Conservation (phyloP, 129 eudicot species). For the Escallonia herrerae region DNA sequence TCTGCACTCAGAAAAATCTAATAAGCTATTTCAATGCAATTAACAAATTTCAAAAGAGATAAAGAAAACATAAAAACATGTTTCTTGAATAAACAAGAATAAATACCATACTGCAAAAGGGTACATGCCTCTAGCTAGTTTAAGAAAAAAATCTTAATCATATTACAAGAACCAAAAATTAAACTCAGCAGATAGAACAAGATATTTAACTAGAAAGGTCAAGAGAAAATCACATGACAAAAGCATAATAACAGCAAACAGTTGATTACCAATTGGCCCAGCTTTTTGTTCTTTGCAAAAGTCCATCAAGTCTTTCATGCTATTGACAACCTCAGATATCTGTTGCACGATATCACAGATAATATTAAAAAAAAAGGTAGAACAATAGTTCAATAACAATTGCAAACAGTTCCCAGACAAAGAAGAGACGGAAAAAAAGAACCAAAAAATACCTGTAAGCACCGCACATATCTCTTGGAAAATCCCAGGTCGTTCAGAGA, state of each 20-base stretch:
- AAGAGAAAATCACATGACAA: not conserved
- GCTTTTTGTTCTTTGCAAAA: constrained; percentile 66
- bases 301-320: constrained; percentile 95
- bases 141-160: no score
- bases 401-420: not conserved
- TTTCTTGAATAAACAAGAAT: no score
- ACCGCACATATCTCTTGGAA: constrained; percentile 84
- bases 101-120: no score
- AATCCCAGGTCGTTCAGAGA: constrained; percentile 88
- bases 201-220: not conserved
- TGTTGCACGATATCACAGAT: constrained; percentile 24
- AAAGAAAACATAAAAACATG: no score
- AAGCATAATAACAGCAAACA: not conserved
- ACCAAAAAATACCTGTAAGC: constrained; percentile 57
- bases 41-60: no score
- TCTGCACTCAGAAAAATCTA: not conserved
- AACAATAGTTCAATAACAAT: no score
- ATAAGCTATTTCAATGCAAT: no score
- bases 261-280: constrained; percentile 75
- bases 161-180: no score
- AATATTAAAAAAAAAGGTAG: not conserved
- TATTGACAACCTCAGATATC: constrained; percentile 93
- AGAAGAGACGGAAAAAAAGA: no score
- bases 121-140: no score
- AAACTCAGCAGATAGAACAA: not conserved